Evolutionary conservation across 768 basidiomycete genomes (phyloP).

Genomic region (Russula foetens): DNA sequence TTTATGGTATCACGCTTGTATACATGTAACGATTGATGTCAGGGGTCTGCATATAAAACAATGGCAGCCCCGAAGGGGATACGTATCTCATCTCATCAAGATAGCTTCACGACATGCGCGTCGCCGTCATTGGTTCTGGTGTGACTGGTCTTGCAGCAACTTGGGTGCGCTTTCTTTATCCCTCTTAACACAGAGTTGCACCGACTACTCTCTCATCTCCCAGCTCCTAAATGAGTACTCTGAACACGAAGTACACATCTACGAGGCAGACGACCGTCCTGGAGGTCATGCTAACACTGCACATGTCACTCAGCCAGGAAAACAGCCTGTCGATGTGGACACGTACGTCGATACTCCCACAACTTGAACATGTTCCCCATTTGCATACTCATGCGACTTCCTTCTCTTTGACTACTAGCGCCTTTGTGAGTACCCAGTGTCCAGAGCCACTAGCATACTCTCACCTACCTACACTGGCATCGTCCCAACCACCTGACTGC

Average conservation of each 20-base stretch:
- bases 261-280: slow-evolving; percentile 55
- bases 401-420: background rate
- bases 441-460: too few species aligned
- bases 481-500: too few species aligned
- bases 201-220: background rate
- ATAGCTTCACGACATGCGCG: slow-evolving; percentile 35
- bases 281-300: slow-evolving; percentile 79
- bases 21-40: too few species aligned
- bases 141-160: slow-evolving; percentile 73
- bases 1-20: too few species aligned
- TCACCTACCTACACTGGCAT: too few species aligned
- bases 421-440: slow-evolving; percentile 3
- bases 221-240: slow-evolving; percentile 70
- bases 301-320: slow-evolving; percentile 35
- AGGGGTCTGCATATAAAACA: too few species aligned
- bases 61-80: too few species aligned
- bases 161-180: slow-evolving; percentile 41
- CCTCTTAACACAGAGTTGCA: background rate
- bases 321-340: slow-evolving; percentile 48
- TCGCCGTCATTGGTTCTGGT: slow-evolving; percentile 71
- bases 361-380: too few species aligned
- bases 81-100: too few species aligned
- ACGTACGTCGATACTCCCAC: slow-evolving; percentile 46
- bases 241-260: slow-evolving; percentile 67
- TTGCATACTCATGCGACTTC: background rate